A percentile compares a stretch with the other conserved stretches of the same genome.
These are phyloP conservation scores for Acmispon strigosus DNA, from an alignment of 306 rosid genomes.

Conservation along the genomic window DNA sequence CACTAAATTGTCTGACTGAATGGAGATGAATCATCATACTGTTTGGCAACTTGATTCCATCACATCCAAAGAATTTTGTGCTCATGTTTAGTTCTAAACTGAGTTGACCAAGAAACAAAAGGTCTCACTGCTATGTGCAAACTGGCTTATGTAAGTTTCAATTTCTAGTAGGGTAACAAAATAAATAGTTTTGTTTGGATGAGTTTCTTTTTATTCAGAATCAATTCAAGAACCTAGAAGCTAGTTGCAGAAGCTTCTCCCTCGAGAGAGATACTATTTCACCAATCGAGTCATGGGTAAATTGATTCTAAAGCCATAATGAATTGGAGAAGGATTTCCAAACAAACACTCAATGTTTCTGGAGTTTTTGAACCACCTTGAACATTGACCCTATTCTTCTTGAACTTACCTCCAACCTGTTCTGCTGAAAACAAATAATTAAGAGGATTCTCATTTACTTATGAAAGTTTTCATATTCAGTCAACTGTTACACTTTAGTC, in stretches of 20 bases:
- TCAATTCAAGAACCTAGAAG: too few relatives aligned
- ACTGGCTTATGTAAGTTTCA: slow-evolving; percentile 14
- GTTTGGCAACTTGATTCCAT: slow-evolving; percentile 29
- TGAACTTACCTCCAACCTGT: background rate
- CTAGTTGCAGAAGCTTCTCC: too few relatives aligned
- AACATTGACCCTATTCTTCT: background rate
- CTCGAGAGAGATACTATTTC: too few relatives aligned
- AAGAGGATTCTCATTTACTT: background rate
- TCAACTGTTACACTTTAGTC: slow-evolving; percentile 9
- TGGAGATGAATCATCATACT: slow-evolving; percentile 21
- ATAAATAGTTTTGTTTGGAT: background rate
- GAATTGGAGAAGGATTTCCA: too few relatives aligned
- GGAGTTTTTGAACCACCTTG: slow-evolving; percentile 1
- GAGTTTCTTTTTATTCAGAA: too few relatives aligned
- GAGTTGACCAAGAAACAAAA: slow-evolving; percentile 23
- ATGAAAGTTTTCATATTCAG: slow-evolving; percentile 4
- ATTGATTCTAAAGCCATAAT: too few relatives aligned
- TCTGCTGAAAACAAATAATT: background rate
- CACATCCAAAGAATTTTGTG: slow-evolving; percentile 25
- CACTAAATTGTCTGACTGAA: slow-evolving; percentile 4
- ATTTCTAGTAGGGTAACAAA: slow-evolving; percentile 1
- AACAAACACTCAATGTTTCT: background rate
- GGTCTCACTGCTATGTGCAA: slow-evolving; percentile 14
- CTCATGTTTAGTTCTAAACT: slow-evolving; percentile 7
- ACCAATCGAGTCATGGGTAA: too few relatives aligned